Evolutionary conservation across 495 filamentous ascomycete species (phyloP).

Genomic region (Aspergillus leporis): DNA sequence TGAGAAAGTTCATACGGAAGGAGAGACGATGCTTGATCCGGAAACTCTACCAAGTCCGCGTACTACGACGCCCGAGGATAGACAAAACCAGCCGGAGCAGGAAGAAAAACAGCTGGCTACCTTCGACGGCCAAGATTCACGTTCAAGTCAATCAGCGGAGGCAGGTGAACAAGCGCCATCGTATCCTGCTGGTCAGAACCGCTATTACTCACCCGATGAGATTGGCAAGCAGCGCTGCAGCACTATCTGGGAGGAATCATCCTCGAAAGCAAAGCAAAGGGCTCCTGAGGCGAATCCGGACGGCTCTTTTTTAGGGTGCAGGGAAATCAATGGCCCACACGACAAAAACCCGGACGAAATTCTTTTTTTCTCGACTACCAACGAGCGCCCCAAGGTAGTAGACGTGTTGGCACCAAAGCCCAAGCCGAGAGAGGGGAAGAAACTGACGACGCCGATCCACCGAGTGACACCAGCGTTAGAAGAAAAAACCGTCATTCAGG

Average conservation of each 20-base stretch:
- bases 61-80: constrained; percentile 29
- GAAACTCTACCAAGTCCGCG: constrained; percentile 36
- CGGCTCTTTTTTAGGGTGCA: constrained; percentile 52
- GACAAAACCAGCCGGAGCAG: neutral
- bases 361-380: constrained; percentile 35
- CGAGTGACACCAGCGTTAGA: constrained; percentile 17
- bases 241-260: constrained; percentile 41
- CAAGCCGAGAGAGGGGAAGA: constrained; percentile 28
- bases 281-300: constrained; percentile 26
- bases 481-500: constrained; percentile 26
- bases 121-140: constrained; percentile 27
- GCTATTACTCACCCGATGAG: constrained; percentile 48
- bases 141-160: constrained; percentile 9
- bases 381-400: constrained; percentile 31
- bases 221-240: constrained; percentile 43
- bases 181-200: constrained; percentile 6
- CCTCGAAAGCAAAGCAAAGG: constrained; percentile 28
- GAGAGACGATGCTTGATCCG: constrained; percentile 33
- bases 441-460: constrained; percentile 8
- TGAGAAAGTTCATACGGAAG: constrained; percentile 32
- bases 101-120: constrained; percentile 14
- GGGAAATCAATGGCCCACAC: constrained; percentile 39
- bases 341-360: constrained; percentile 46
- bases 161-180: constrained; percentile 11
- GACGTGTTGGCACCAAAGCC: constrained; percentile 24